Percentiles rank a stretch among this genome's conserved stretches.
Conservation (phyloP, 169 alveolate species). For the Eimeria necatrix region DNA sequence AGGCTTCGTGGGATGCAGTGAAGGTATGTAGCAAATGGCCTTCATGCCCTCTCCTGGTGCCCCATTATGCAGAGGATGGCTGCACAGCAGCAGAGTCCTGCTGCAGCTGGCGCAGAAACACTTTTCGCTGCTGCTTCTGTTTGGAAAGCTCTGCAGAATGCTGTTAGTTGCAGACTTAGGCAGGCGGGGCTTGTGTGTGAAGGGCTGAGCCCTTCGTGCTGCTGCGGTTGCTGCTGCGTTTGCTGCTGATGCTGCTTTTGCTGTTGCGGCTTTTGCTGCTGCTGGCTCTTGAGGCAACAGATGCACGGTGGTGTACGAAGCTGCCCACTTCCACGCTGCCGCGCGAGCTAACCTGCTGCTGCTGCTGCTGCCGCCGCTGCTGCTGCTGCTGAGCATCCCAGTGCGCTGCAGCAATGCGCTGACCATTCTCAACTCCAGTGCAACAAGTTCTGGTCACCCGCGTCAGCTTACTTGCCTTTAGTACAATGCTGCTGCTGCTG, state of each 20-base stretch:
- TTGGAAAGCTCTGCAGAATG: too few relatives aligned
- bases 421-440: too few relatives aligned
- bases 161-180: neutral
- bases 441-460: too few relatives aligned
- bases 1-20: too few relatives aligned
- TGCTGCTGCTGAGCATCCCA: neutral
- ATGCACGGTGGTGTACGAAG: neutral
- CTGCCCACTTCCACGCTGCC: neutral
- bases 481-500: too few relatives aligned
- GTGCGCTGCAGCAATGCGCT: neutral
- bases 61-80: neutral
- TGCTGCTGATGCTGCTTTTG: neutral
- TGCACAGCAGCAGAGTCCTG: neutral
- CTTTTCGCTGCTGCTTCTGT: neutral
- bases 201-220: neutral
- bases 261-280: neutral
- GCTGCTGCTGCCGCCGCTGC: neutral
- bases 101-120: neutral
- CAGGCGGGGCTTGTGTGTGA: neutral
- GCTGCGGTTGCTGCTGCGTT: neutral
- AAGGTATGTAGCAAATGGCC: too few relatives aligned
- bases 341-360: neutral
- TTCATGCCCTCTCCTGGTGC: too few relatives aligned
- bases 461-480: too few relatives aligned
- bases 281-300: neutral